Conservation (phyloP, 768 basidiomycete species). For the Leccinum longicurvipes region DNA sequence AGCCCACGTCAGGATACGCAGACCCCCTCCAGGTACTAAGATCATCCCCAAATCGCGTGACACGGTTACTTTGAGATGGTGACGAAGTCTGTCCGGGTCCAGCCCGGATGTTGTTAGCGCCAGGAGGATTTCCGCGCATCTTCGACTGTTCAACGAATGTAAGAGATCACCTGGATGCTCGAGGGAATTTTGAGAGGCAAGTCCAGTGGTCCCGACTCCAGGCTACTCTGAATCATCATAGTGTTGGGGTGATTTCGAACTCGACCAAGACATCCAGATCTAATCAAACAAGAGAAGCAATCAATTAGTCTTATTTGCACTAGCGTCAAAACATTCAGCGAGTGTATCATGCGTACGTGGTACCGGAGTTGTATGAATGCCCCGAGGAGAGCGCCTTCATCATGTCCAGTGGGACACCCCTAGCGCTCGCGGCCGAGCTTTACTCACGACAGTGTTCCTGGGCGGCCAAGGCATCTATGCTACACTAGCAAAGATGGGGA, state of each 20-base stretch:
- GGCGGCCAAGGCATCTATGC: too few species aligned
- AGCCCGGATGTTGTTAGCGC: conserved; percentile 14
- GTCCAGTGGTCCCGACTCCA: background rate
- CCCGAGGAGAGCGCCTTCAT: conserved; percentile 1
- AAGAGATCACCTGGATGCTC: conserved; percentile 19
- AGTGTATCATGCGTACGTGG: background rate
- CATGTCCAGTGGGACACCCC: conserved; percentile 2
- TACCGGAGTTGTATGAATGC: background rate
- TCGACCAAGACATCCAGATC: conserved; percentile 12
- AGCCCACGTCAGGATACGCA: conserved; percentile 3
- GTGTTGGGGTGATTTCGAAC: conserved; percentile 13
- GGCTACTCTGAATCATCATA: background rate
- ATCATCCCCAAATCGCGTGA: background rate
- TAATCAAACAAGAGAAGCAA: background rate
- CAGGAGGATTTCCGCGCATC: conserved; percentile 19
- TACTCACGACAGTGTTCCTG: background rate
- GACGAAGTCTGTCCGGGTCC: conserved; percentile 17
- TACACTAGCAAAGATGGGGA: background rate
- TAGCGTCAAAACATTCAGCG: too few species aligned
- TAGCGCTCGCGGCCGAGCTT: background rate
- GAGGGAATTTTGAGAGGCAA: background rate
- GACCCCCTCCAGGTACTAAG: background rate
- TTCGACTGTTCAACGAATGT: conserved; percentile 7
- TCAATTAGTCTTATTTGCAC: too few species aligned
- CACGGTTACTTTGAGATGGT: background rate